A percentile compares a stretch with the other conserved stretches of the same genome.
phyloP scores from a whole-genome alignment of 176 grass and related monocot genomes.

The Bonia amplexicaulis region DNA sequence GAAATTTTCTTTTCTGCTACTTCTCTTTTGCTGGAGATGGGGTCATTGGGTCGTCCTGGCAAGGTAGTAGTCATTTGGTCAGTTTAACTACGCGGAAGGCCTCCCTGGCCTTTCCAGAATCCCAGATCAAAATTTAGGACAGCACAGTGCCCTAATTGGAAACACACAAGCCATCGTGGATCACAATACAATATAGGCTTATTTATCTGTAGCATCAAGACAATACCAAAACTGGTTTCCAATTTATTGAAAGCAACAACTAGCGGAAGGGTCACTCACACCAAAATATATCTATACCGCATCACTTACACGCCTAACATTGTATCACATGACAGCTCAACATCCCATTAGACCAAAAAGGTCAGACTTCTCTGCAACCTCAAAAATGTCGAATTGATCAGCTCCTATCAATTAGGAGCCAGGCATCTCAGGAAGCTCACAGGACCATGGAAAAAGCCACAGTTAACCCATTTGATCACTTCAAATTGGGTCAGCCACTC shows the following conservation, averaged over 20 bases:
- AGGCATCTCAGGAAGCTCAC: neutral
- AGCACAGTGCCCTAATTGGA: neutral
- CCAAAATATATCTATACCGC: slow-evolving; percentile 18
- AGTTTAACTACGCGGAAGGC: neutral
- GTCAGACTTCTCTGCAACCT: slow-evolving; percentile 1
- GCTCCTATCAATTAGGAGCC: neutral
- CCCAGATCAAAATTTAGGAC: neutral
- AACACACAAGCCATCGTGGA: neutral
- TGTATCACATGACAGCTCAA: slow-evolving; percentile 13
- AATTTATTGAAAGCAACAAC: neutral
- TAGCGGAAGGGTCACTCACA: neutral
- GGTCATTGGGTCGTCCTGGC: neutral
- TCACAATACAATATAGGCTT: neutral
- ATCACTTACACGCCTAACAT: neutral
- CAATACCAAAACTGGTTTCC: slow-evolving; percentile 12
- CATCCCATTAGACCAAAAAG: neutral
- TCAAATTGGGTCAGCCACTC: neutral
- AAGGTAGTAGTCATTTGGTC: neutral
- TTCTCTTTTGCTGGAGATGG: neutral
- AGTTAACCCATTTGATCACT: neutral
- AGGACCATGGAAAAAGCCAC: neutral
- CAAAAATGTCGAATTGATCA: neutral
- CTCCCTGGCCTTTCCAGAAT: neutral
- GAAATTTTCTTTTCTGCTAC: too few relatives aligned
- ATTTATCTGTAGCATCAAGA: slow-evolving; percentile 15